Conservation (phyloP, 441 rosid genomes). For the Erodium moschatum region DNA sequence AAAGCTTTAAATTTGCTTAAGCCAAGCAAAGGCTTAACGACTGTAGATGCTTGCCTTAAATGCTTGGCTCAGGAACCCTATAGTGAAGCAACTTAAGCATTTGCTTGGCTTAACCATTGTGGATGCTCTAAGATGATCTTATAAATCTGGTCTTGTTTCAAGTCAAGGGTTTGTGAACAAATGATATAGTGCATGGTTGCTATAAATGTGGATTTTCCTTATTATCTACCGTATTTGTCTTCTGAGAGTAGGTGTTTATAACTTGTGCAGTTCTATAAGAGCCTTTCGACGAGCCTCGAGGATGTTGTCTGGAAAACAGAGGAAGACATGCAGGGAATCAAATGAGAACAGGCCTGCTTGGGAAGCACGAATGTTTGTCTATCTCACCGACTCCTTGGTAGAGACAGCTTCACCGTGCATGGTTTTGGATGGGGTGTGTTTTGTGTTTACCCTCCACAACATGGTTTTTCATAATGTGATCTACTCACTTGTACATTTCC, state of each 20-base stretch:
- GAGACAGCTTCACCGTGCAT: slow-evolving; percentile 21
- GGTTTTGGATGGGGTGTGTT: slow-evolving; percentile 12
- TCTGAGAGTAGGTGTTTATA: background rate
- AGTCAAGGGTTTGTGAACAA: background rate
- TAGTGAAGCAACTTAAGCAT: too few relatives aligned
- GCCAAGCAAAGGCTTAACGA: too few relatives aligned
- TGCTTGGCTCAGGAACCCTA: too few relatives aligned
- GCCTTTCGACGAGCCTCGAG: slow-evolving; percentile 62
- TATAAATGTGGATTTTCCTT: too few relatives aligned
- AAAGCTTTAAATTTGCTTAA: too few relatives aligned
- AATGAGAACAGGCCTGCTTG: slow-evolving; percentile 18
- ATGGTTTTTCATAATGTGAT: background rate
- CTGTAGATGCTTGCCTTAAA: too few relatives aligned
- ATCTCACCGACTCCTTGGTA: slow-evolving; percentile 15
- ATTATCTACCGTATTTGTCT: background rate
- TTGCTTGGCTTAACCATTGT: too few relatives aligned
- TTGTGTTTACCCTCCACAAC: slow-evolving; percentile 2
- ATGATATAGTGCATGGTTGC: too few relatives aligned
- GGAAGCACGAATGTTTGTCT: slow-evolving; percentile 1
- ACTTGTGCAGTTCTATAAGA: slow-evolving; percentile 67
- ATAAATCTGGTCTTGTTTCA: background rate
- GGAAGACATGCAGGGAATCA: slow-evolving; percentile 53
- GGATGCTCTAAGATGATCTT: background rate
- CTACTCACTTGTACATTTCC: background rate
- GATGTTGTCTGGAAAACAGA: slow-evolving; percentile 82